These are phyloP conservation scores for Kalaharituber pfeilii DNA, from an alignment of 2,329 filamentous ascomycete species.

Conservation along the genomic window DNA sequence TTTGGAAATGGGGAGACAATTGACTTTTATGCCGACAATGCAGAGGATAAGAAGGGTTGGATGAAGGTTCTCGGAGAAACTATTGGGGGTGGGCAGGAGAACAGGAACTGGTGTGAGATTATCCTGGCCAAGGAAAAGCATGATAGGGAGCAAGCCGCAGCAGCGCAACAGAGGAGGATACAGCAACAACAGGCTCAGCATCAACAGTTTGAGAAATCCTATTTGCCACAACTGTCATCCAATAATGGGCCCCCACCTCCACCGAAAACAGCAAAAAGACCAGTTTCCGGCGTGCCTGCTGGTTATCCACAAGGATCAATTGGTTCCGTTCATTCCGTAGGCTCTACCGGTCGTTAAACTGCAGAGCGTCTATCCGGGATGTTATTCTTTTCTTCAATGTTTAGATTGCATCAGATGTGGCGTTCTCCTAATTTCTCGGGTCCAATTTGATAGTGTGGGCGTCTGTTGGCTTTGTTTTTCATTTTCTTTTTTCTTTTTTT, in stretches of 20 bases:
- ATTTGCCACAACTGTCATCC: neutral
- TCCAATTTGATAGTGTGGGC: neutral
- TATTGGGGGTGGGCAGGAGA: slow-evolving; percentile 37
- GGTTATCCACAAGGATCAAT: neutral
- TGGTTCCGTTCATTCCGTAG: neutral
- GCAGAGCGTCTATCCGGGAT: neutral
- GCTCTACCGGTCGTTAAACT: neutral
- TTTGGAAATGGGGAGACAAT: slow-evolving; percentile 98
- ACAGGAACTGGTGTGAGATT: slow-evolving; percentile 44
- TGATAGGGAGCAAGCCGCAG: slow-evolving; percentile 13
- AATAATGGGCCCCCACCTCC: neutral
- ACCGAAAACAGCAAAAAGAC: slow-evolving; percentile 2
- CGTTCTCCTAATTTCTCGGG: neutral
- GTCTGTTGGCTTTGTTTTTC: slow-evolving; percentile 1
- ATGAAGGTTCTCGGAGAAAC: slow-evolving; percentile 71
- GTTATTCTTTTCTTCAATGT: neutral
- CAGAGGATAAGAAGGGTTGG: slow-evolving; percentile 80
- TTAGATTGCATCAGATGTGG: neutral
- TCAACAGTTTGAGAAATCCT: neutral
- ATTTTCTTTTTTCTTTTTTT: neutral
- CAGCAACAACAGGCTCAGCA: slow-evolving; percentile 1
- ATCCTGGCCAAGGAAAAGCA: slow-evolving; percentile 33
- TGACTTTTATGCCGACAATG: slow-evolving; percentile 90
- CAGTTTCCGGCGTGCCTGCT: neutral
- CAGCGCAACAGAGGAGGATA: slow-evolving; percentile 11